Evolutionary conservation across 306 rosid species (phyloP), one percentile per base, ranked within the genome.

Genomic region (Chamaecrista fasciculata): DNA sequence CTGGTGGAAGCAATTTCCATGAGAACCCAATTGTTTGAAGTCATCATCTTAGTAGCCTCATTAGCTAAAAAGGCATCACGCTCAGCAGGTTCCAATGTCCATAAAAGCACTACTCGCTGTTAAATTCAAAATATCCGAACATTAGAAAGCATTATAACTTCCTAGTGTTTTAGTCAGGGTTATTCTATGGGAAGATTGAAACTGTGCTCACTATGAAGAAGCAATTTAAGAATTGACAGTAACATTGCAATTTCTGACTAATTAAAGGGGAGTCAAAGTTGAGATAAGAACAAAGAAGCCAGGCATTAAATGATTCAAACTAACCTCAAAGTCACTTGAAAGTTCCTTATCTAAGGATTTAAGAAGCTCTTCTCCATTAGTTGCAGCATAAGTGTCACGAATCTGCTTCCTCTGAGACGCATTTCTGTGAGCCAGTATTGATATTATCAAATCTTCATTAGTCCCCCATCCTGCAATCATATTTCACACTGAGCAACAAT

Each of bases 401-500:
- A 90, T 85, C 61, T 59, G 2, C 66, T 69, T 80, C 2, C 91
- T 82, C 52, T 90, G 94, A 40, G 63, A 61, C 15, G 81, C 87
- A 73, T 83, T 82, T 78, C 96, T 87, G 47, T 82, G 96, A 65
- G 78, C 76, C 12, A 87, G 71, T 75, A 90, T 84, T 9, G 83
- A 78, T 66, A 85, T 67, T 53, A 90, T 80, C 69, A 81, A 40
- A 8, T 28, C 78, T 76, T 86, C 92, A 72, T 86, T 75, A 23
- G 92, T 85, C 63, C 96, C 92, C 92, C 87, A 86, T 11, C 96
- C 96, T 86, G 82, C 71, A 79, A 69, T n/a, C 33, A 62, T 14
- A 78, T 40, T 40, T n/a, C 67, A 49, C 31, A 18, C 44, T 43
- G 56, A 77, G 26, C 37, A 71, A 70, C 18, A 55, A 49, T n/a